These are phyloP conservation scores for Dothideomycetidae sp. DNA, from an alignment of 2,329 filamentous ascomycete genomes.

Conservation along the genomic window DNA sequence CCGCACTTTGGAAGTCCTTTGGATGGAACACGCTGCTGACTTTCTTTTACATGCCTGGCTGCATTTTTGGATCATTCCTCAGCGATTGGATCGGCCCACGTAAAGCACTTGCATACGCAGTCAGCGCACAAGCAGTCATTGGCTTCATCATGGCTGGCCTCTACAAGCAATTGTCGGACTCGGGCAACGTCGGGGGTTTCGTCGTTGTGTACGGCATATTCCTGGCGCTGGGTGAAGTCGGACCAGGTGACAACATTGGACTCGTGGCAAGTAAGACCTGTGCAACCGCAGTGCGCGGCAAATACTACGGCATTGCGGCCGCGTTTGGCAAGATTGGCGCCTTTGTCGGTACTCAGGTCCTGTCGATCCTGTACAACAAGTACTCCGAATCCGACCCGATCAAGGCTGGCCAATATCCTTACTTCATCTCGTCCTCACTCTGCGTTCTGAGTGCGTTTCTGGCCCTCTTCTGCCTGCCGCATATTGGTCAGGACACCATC, in stretches of 20 bases:
- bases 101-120: constrained; percentile 56
- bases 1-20: constrained; percentile 60
- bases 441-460: constrained; percentile 61
- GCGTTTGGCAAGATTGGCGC: constrained; percentile 59
- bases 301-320: constrained; percentile 57
- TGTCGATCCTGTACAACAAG: constrained; percentile 52
- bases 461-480: constrained; percentile 53
- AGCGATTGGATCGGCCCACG: constrained; percentile 69
- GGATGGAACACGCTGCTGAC: constrained; percentile 86
- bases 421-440: constrained; percentile 67
- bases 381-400: constrained; percentile 41
- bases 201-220: constrained; percentile 70
- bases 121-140: constrained; percentile 57
- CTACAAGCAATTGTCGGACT: constrained; percentile 54
- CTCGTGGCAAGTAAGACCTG: constrained; percentile 75
- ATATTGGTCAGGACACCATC: constrained; percentile 75
- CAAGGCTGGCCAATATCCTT: constrained; percentile 62
- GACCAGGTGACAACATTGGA: constrained; percentile 84
- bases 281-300: constrained; percentile 68
- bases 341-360: constrained; percentile 74
- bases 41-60: constrained; percentile 76
- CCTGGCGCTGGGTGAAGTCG: constrained; percentile 62
- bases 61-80: constrained; percentile 59
- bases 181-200: constrained; percentile 56
- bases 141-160: constrained; percentile 82